Conservation (phyloP, 164 flowering plant species). For the Berberis vulgaris region DNA sequence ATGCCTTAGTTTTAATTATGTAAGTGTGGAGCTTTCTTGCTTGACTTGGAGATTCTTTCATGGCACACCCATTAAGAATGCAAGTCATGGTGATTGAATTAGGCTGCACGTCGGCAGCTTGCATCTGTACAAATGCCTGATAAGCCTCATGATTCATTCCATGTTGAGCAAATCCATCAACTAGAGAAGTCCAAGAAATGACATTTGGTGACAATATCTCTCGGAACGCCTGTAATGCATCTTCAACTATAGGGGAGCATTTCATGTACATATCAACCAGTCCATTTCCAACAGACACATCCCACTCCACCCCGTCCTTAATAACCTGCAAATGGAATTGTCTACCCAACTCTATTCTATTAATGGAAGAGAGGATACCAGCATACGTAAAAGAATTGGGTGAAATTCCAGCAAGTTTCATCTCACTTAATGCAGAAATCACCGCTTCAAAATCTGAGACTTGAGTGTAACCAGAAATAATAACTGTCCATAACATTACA, state of each 20-base stretch:
- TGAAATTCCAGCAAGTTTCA: slow-evolving; percentile 26
- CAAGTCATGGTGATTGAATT: slow-evolving; percentile 40
- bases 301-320: slow-evolving; percentile 33
- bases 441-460: slow-evolving; percentile 25
- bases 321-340: slow-evolving; percentile 46
- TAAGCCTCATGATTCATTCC: slow-evolving; percentile 31
- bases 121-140: slow-evolving; percentile 31
- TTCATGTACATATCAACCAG: slow-evolving; percentile 51
- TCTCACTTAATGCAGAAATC: slow-evolving; percentile 27
- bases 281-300: slow-evolving; percentile 44
- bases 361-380: slow-evolving; percentile 28
- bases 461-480: slow-evolving; percentile 39
- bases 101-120: slow-evolving; percentile 28
- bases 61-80: slow-evolving; percentile 30
- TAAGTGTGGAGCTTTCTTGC: slow-evolving; percentile 32
- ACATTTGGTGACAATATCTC: slow-evolving; percentile 36
- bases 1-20: slow-evolving; percentile 25
- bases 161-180: slow-evolving; percentile 35
- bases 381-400: slow-evolving; percentile 43
- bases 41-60: slow-evolving; percentile 16
- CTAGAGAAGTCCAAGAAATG: slow-evolving; percentile 57
- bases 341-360: slow-evolving; percentile 26
- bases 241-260: slow-evolving; percentile 22
- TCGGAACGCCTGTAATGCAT: slow-evolving; percentile 30
- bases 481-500: slow-evolving; percentile 40